phyloP scores from a whole-genome alignment of 192 early-diverging fungal species.

The Backusella sp. region DNA sequence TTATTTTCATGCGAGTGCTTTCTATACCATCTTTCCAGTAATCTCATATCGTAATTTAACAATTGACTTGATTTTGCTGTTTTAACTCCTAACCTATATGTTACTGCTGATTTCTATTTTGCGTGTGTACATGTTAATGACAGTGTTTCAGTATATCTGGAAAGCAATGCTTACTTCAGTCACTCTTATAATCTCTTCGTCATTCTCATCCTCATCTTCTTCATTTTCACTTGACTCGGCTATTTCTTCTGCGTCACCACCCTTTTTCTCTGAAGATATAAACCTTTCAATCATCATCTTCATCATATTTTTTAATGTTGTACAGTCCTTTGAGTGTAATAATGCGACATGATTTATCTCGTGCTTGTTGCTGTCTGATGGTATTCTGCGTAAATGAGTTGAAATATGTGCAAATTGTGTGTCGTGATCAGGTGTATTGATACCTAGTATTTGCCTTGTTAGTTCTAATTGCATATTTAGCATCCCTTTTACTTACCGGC shows the following conservation, averaged over 20 bases:
- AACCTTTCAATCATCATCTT: constrained; percentile 73
- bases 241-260: background rate
- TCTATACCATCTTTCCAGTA: constrained; percentile 68
- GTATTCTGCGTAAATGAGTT: constrained; percentile 27
- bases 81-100: constrained; percentile 2
- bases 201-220: constrained; percentile 38
- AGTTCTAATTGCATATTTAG: background rate
- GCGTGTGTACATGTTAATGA: no score
- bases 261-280: constrained; percentile 23
- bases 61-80: constrained; percentile 27
- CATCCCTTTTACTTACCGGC: constrained; percentile 41
- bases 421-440: constrained; percentile 78
- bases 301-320: constrained; percentile 57
- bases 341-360: constrained; percentile 55
- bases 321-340: constrained; percentile 70
- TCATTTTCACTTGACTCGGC: constrained; percentile 10
- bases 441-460: constrained; percentile 22
- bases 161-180: background rate
- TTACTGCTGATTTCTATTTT: constrained; percentile 3
- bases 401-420: constrained; percentile 67
- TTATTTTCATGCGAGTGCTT: background rate
- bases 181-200: constrained; percentile 4
- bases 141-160: background rate
- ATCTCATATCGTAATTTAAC: constrained; percentile 63
- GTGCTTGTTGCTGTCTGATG: background rate